Percentiles rank a stretch among this genome's conserved stretches.
Evolutionary conservation across 2,329 filamentous ascomycete genomes (phyloP).

Genomic region (Alternaria ethzedia): DNA sequence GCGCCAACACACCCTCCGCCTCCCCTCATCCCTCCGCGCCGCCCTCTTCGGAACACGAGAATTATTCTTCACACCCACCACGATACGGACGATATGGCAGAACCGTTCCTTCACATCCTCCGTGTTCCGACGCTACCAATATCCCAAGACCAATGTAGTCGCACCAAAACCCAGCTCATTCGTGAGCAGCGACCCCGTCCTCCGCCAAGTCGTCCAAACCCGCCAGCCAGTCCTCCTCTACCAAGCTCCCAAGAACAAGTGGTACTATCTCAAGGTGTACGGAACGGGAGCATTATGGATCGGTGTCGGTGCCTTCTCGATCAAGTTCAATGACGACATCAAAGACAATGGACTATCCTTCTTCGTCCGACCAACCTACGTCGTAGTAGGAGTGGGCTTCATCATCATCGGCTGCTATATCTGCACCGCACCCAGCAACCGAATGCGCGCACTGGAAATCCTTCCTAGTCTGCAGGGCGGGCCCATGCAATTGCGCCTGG

Average conservation of each 20-base stretch:
- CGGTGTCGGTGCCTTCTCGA: conserved; percentile 36
- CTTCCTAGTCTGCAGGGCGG: conserved; percentile 39
- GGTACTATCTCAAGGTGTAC: conserved; percentile 39
- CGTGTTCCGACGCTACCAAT: conserved; percentile 30
- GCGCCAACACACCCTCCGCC: conserved; percentile 34
- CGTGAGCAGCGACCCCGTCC: conserved; percentile 39
- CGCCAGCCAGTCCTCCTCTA: conserved; percentile 44
- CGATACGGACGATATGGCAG: conserved; percentile 6
- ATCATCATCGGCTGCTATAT: conserved; percentile 40
- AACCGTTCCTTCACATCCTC: conserved; percentile 36
- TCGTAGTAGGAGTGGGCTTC: conserved; percentile 38
- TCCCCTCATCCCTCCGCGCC: conserved; percentile 43
- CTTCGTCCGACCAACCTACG: conserved; percentile 43
- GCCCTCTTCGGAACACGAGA: conserved; percentile 35
- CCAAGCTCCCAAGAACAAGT: conserved; percentile 33
- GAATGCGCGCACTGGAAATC: conserved; percentile 39
- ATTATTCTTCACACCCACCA: conserved; percentile 25
- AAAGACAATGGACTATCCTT: conserved; percentile 37
- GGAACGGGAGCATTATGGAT: conserved; percentile 32
- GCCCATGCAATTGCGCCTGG: conserved; percentile 40
- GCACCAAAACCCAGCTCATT: conserved; percentile 17
- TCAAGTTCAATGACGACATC: conserved; percentile 42
- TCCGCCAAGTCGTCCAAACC: conserved; percentile 39
- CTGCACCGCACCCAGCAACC: conserved; percentile 38
- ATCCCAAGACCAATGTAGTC: conserved; percentile 12